Evolutionary conservation across 345 rosid species (phyloP), one percentile per base, ranked within the genome.

Genomic region (Ceriops zippeliana): DNA sequence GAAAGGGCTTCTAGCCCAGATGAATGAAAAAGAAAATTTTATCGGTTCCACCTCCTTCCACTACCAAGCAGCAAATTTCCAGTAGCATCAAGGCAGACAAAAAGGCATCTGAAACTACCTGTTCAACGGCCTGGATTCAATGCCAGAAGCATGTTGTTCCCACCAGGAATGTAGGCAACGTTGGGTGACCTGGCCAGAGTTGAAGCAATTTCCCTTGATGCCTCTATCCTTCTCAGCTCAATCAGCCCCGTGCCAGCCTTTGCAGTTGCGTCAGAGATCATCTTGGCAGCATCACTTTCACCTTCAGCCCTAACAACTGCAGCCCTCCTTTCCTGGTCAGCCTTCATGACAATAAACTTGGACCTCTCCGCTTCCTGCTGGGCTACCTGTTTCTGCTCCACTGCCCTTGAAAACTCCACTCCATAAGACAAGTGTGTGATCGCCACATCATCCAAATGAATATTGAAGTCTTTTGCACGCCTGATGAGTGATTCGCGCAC

Each of bases 291-390:
- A 79, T 96, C 96, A 76, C 99, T 96, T 80, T 96, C 99, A 84
- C 99, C 99, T 80, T 96, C 96, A 0, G 98, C 99, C 72, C 98
- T 81, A 56, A 96, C 87, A 79, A 96, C 67, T 17, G 99, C 96
- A 46, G 99, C 98, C 78, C 96, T 85, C 81, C 97, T 92, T 85
- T 96, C 99, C 77, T 92, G 99, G 70, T 96, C 99, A 75, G 99
- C 98, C 71, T 92, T 96, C 88, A 83, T 83, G 80, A 96, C 99
- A 24, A 96, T 85, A 67, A 92, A 96, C 75, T 87, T 96, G 0
- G 98, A 96, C 78, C 99, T 79, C 78, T 92, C 99, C 0, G 99
- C 99, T 76, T 96, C 99, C 83, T 92, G 99, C 74, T 96, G 99
- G 0, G 99, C 99, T 34, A 96, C 99, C 82, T 96, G 99, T 79